Base-by-base conservation (phyloP, 2,329 filamentous ascomycete species). In the Tolypocladium guangdongense region DNA sequence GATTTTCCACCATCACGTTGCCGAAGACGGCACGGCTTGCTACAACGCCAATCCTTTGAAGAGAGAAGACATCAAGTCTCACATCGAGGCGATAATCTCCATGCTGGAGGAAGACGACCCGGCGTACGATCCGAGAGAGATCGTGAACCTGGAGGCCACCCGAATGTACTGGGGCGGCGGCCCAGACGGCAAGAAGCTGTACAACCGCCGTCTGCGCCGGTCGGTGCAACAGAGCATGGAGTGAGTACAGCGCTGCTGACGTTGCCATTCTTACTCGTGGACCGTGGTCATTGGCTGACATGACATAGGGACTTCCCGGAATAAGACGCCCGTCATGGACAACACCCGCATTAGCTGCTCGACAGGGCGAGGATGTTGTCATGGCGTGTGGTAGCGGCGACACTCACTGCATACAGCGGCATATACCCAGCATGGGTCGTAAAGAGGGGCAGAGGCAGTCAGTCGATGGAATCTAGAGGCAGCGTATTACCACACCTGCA, bases 1-100 rank as follows among this genome's bases (percentile, higher is more conserved):
- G 4, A 79, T 97, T 20, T 96, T 92, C 68, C 93, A 97, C 63
- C 88, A 96, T 60, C 84, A 89, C 16, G 87, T 99, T 48, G 87
- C 90, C 5, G 74, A 80, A 16, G 85, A 89, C 56, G 90, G 91
- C 1, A 85, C 88, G 0, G 78, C 91, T 0, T 96, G 91, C 70
- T 97, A 97, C 68, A 84, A 83, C 52, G 83, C 84, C 0, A 78
- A 78, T 22, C 64, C 71, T 0, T 69, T 65, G 54, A 82, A 80
- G 49, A 71, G 76, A 6, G 90, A 96, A 56, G 90, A 96, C 61
- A 82, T 92, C 61, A 82, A 81, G 56, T 83, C 84, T 3, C 92
- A 97, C 60, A 84, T 99, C 45, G 86, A 95, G 53, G 87, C 86
- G 5, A 86, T 97, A 53, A 82, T 96, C 57, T 78, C 80, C 7